These are phyloP conservation scores for Potentilla sterilis DNA, from an alignment of 306 rosid species.

Conservation along the genomic window DNA sequence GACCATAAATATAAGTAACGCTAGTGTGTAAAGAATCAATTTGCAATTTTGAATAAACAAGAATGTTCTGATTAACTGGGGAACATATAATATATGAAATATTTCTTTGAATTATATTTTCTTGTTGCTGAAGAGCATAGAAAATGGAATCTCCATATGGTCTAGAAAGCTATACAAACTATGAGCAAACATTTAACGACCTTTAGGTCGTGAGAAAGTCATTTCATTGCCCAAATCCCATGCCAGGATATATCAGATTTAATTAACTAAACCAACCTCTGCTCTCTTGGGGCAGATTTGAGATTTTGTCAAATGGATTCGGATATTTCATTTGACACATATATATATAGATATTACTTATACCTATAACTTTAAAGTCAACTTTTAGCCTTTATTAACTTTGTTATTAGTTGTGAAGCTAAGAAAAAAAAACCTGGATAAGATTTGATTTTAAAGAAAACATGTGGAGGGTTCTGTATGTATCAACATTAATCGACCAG, in stretches of 20 bases:
- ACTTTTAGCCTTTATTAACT: neutral
- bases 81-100: neutral
- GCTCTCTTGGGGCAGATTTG: neutral
- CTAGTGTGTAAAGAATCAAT: neutral
- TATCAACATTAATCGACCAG: neutral
- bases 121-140: conserved; percentile 6
- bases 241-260: neutral
- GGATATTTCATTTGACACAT: neutral
- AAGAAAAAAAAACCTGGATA: neutral
- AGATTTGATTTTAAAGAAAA: neutral
- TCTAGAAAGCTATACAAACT: neutral
- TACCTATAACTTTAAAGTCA: neutral
- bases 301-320: neutral
- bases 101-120: neutral
- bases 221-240: neutral
- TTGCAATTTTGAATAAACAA: conserved; percentile 1
- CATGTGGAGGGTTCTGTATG: neutral
- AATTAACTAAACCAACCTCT: neutral
- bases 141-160: neutral
- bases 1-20: too few relatives aligned
- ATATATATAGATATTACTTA: neutral
- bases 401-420: neutral
- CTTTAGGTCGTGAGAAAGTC: neutral
- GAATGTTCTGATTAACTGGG: neutral
- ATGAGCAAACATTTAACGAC: neutral